phyloP scores from a whole-genome alignment of 345 rosid genomes.

The Gossypium australe region DNA sequence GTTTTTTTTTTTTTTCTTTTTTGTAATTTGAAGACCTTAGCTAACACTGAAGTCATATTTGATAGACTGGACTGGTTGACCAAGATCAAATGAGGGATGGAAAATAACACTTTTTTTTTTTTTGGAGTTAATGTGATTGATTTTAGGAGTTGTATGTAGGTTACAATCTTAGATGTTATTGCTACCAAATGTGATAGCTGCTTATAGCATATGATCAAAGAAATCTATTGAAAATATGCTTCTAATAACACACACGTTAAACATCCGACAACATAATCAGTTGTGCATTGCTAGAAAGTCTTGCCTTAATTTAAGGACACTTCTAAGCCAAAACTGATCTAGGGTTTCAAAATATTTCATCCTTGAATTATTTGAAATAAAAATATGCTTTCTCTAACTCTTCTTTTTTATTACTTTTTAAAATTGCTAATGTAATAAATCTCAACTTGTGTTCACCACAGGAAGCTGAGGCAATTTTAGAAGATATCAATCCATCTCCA shows the following conservation, averaged over 20 bases:
- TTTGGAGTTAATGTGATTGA: background rate
- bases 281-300: background rate
- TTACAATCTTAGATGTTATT: background rate
- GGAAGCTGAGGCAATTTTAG: slow-evolving; percentile 94
- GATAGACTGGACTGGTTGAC: background rate
- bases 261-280: background rate
- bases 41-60: background rate
- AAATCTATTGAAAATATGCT: background rate
- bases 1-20: background rate
- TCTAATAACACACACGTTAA: too few species aligned
- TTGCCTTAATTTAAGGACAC: background rate
- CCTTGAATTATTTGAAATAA: background rate
- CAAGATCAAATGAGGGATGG: background rate
- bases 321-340: background rate
- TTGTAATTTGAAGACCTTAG: background rate
- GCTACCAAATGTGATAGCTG: background rate
- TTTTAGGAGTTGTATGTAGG: background rate
- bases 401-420: background rate
- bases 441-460: slow-evolving; percentile 21
- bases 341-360: background rate
- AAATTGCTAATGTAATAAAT: background rate
- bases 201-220: background rate
- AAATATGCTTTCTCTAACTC: background rate
- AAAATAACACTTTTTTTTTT: background rate
- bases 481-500: slow-evolving; percentile 72